A percentile compares a stretch with the other conserved stretches of the same genome.
phyloP scores from a whole-genome alignment of 2,329 filamentous ascomycete genomes.

The Fusarium hainanense region DNA sequence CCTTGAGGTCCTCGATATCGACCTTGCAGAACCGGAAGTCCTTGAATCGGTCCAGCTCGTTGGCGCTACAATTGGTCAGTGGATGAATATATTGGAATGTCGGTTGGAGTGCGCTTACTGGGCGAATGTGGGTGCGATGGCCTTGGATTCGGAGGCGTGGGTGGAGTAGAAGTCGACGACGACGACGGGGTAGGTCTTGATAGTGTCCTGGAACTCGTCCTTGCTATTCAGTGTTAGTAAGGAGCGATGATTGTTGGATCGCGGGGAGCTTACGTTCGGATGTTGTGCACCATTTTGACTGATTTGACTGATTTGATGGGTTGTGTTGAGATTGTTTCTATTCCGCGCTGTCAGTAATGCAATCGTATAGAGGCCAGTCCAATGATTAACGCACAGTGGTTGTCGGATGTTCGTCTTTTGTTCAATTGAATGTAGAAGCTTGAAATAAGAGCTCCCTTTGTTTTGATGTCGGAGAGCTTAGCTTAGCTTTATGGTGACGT shows the following conservation, averaged over 20 bases:
- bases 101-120: neutral
- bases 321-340: neutral
- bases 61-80: neutral
- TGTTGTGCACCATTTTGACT: conserved; percentile 37
- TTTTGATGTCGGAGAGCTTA: neutral
- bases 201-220: conserved; percentile 30
- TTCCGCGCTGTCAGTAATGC: neutral
- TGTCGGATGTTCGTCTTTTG: too few species aligned
- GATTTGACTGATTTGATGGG: conserved; percentile 2
- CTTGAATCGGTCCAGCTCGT: conserved; percentile 35
- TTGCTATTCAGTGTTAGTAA: conserved; percentile 8
- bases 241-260: neutral
- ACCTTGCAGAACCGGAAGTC: conserved; percentile 34
- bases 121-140: conserved; percentile 27
- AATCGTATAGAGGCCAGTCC: neutral
- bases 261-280: conserved; percentile 10
- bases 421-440: too few species aligned
- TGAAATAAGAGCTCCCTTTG: neutral
- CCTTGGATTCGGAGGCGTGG: conserved; percentile 18
- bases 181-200: conserved; percentile 20
- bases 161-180: conserved; percentile 34
- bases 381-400: too few species aligned
- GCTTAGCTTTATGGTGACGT: conserved; percentile 14
- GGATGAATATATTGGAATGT: rapidly evolving
- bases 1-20: conserved; percentile 28